These are phyloP conservation scores for Lentinula edodes DNA, from an alignment of 768 basidiomycete species.

Conservation along the genomic window DNA sequence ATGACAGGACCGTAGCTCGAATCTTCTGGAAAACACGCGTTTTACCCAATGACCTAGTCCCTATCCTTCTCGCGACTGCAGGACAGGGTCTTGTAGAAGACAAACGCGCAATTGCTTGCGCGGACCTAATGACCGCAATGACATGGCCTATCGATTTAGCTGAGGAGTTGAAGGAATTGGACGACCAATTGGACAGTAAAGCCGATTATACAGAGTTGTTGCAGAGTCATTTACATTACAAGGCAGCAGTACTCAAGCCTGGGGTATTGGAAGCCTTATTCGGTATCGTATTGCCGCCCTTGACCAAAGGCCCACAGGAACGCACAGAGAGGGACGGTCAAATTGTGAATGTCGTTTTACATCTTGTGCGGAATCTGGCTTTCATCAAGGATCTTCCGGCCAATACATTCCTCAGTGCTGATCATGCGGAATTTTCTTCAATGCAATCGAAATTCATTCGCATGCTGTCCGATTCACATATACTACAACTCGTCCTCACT, in stretches of 20 bases:
- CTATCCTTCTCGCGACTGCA: conserved; percentile 77
- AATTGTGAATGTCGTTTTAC: conserved; percentile 81
- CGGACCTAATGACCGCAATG: conserved; percentile 92
- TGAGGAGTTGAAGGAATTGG: conserved; percentile 89
- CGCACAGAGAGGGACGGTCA: conserved; percentile 78
- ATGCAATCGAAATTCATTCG: conserved; percentile 77
- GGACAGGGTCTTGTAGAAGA: conserved; percentile 76
- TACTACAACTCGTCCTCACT: conserved; percentile 75
- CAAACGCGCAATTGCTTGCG: conserved; percentile 75
- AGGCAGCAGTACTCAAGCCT: conserved; percentile 66
- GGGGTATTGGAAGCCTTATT: conserved; percentile 70
- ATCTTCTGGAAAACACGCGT: conserved; percentile 89
- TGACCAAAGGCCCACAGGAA: conserved; percentile 66
- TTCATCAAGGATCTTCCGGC: conserved; percentile 85
- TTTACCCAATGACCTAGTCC: conserved; percentile 80
- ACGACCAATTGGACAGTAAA: conserved; percentile 72
- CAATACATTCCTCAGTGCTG: conserved; percentile 65
- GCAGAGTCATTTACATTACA: conserved; percentile 83
- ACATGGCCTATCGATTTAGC: conserved; percentile 99
- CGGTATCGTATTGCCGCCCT: conserved; percentile 68
- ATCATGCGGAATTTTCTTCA: conserved; percentile 72
- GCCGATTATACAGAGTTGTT: conserved; percentile 87
- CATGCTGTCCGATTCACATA: conserved; percentile 63
- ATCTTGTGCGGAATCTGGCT: conserved; percentile 88
- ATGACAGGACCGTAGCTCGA: conserved; percentile 91